Base-by-base conservation (phyloP, 768 basidiomycete genomes). In the Lentinus tigrinus region DNA sequence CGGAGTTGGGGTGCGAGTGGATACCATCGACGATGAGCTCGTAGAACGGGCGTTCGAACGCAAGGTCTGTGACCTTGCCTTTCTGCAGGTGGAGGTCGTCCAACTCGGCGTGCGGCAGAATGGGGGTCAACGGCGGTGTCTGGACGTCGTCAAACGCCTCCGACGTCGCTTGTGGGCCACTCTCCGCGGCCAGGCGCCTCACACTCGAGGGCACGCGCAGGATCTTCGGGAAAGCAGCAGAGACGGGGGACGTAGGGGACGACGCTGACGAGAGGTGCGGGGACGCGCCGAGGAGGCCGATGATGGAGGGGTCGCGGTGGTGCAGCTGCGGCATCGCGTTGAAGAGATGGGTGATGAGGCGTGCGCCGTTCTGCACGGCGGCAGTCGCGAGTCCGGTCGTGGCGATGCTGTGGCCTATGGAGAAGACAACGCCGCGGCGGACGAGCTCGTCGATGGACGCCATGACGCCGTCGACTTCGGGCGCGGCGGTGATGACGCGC, bases 251-350 rank as follows among this genome's bases (percentile, higher is more conserved):
- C 19, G 49, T 56, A 9, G 58, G 42, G 1, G 58, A 47, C 6
- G 66, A 70, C 0, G 72, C 72, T 5, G 78, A 75, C 23, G 78
- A 78, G 37, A 84, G 72, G 66, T 84, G 80, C 1, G 87, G 89
- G 14, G 87, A 88, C 39, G 91, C 83, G 26, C 92, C 92, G 52
- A 96, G 74, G 8, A 95, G 80, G 26, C 94, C 94, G 55, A 95
- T 93, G 67, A 95, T 92, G 11, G 91, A 91, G 11, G 94, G 93
- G 69, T 95, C 93, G 34, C 94, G 83, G 69, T 96, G 93, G 69
- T 95, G 89, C 38, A 92, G 72, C 65, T 89, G 90, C 14, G 90
- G 90, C 93, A 94, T 94, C 7, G 93, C 91, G 63, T 96, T 96
- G 84, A 93, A 95, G 24, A 95, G 77, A 72, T 95, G 94, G 0